Evolutionary conservation across 2,329 filamentous ascomycete species (phyloP), one percentile per base, ranked within the genome.

Genomic region (Stachybotrys echinatus): DNA sequence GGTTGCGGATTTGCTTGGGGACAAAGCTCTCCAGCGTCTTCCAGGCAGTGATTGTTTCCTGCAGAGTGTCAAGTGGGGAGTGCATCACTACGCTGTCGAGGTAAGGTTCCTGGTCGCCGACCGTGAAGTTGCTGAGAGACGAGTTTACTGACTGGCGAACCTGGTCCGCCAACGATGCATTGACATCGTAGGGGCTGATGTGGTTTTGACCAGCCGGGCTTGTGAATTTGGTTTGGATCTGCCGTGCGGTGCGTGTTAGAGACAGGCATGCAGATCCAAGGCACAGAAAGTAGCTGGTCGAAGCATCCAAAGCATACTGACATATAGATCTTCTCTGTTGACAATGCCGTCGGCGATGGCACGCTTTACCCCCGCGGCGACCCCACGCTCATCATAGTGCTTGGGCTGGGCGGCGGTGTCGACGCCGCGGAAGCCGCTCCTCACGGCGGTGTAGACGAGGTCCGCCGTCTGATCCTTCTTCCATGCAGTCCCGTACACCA

Each of bases 181-280:
- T 62, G 2, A 79, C 65, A 58, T 85, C 74, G 65, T 89, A 89
- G 0, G 87, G 86, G 45, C 81, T 74, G 39, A 68, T 66, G 2
- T 70, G 71, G 59, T 85, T 80, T 63, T 92, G 87, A 21, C 81
- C 83, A 17, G 67, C 66, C 5, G 81, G 65, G 0, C 85, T 76
- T 1, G 87, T 89, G 70, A 86, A 94, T 65, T 92, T 94, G n/a
- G 89, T 92, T 76, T 95, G 89, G 42, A 92, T 74, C 81, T 87
- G 50, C 21, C 2, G 19, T 12, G 17, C 1, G 14, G 31, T 37
- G 10, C 17, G 39, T 21, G 5, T 42, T 21, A 42, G 17, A 21
- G 12, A 12, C 17, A 18, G n/a, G 39, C 10, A 42, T 42, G 39
- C 12, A 2, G 18, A 18, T 18, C 8, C 3, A 21, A 42, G n/a